A percentile compares a stretch with the other conserved stretches of the same genome.
phyloP scores from a whole-genome alignment of 1,284 basidiomycete species.

The Fomitiporia mediterranea region DNA sequence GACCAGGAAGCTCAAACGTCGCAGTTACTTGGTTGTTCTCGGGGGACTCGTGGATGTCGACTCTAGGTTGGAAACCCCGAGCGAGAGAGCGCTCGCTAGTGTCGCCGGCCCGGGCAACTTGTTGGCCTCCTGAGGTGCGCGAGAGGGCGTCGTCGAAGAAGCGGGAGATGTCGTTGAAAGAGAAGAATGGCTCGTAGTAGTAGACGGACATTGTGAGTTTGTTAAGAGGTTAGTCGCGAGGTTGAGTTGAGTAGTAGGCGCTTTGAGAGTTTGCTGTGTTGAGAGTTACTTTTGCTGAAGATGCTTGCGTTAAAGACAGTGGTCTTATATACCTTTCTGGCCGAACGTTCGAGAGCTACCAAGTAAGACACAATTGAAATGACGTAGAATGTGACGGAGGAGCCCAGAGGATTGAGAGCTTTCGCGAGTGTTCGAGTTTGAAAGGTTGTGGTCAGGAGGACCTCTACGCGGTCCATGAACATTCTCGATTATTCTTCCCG shows the following conservation, averaged over 20 bases:
- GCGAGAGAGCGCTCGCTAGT: slow-evolving; percentile 4
- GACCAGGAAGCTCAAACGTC: slow-evolving; percentile 40
- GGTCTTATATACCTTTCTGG: neutral
- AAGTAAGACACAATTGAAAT: neutral
- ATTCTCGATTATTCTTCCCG: neutral
- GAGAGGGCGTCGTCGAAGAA: slow-evolving; percentile 32
- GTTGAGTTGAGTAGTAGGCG: too few species aligned
- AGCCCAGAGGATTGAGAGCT: neutral
- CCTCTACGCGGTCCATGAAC: neutral
- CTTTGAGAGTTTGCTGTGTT: neutral
- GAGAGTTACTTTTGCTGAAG: neutral
- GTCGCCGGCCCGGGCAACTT: slow-evolving; percentile 21
- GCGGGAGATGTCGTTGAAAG: slow-evolving; percentile 30
- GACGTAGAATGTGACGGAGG: neutral
- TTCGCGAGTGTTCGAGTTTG: neutral
- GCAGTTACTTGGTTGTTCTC: slow-evolving; percentile 12
- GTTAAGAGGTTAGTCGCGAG: neutral
- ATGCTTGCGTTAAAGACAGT: neutral
- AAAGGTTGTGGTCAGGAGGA: neutral
- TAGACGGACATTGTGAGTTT: slow-evolving; percentile 31
- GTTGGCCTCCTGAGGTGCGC: neutral
- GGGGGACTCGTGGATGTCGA: slow-evolving; percentile 15
- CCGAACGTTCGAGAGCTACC: neutral
- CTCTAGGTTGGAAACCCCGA: slow-evolving; percentile 15
- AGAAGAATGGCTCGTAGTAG: slow-evolving; percentile 46